Evolutionary conservation across 148 eudicot genomes (phyloP).

Genomic region (Rhododendron ovatum): DNA sequence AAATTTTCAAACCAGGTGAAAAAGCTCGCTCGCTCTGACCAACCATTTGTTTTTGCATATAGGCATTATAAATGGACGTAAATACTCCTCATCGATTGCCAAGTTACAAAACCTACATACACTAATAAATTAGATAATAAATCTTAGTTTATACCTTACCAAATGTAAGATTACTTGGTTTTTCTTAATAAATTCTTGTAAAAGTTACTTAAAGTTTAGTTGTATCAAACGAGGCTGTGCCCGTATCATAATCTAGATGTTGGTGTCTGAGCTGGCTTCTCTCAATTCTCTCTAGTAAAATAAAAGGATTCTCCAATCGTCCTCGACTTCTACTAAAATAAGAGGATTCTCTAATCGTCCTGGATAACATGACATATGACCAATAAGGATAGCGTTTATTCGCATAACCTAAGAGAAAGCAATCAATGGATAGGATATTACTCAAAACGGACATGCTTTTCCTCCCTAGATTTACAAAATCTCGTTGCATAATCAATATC

Average conservation of each 20-base stretch:
- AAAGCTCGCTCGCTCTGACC: neutral
- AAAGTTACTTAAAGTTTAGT: too few species aligned
- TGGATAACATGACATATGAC: neutral
- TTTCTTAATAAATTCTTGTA: neutral
- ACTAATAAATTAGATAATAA: neutral
- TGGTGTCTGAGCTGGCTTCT: neutral
- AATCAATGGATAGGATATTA: neutral
- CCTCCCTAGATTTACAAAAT: neutral
- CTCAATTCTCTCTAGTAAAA: neutral
- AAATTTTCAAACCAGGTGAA: neutral
- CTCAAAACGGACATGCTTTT: neutral
- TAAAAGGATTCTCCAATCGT: too few species aligned
- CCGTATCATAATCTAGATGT: neutral
- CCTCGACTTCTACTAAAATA: neutral
- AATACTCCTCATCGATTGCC: neutral
- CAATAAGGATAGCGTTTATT: neutral
- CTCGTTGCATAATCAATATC: neutral
- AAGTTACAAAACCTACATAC: neutral
- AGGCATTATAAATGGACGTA: neutral
- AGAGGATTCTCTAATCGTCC: too few species aligned
- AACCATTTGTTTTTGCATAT: neutral
- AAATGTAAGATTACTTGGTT: neutral
- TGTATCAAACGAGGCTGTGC: neutral
- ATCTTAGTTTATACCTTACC: too few species aligned
- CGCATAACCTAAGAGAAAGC: neutral